These are phyloP conservation scores for Yamadazyma kanchanaburiensis DNA, from an alignment of 1,139 yeast genomes.

Conservation along the genomic window DNA sequence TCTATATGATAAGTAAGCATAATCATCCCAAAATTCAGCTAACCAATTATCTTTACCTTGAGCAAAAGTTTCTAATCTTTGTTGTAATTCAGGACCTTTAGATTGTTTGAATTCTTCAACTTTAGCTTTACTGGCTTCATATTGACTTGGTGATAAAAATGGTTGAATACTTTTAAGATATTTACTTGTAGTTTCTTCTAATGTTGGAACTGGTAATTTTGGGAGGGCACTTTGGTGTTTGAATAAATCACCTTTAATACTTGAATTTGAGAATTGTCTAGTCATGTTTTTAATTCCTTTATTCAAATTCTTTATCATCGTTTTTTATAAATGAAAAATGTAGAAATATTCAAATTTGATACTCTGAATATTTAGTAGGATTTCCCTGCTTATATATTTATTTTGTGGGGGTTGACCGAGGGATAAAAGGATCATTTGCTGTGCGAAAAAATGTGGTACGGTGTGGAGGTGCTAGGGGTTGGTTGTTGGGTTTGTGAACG, in stretches of 20 bases:
- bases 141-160: conserved; percentile 50
- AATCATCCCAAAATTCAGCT: conserved; percentile 90
- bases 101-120: conserved; percentile 64
- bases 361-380: no score
- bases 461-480: background rate
- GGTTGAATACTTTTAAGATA: conserved; percentile 78
- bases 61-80: conserved; percentile 59
- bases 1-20: conserved; percentile 85
- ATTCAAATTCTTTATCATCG: conserved; percentile 14
- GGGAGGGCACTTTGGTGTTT: conserved; percentile 76
- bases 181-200: conserved; percentile 65
- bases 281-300: conserved; percentile 11
- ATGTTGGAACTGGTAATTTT: conserved; percentile 80
- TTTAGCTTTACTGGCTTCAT: conserved; percentile 51
- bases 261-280: conserved; percentile 30
- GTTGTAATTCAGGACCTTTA: conserved; percentile 66
- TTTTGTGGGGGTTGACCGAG: conserved; percentile 10
- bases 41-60: conserved; percentile 80
- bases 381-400: background rate
- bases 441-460: conserved; percentile 3
- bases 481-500: background rate
- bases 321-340: conserved; percentile 2
- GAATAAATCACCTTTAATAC: conserved; percentile 63
- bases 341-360: background rate
- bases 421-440: no score